Base-by-base conservation (phyloP, 352 stramenopile species). In the Pythium oligandrum region DNA sequence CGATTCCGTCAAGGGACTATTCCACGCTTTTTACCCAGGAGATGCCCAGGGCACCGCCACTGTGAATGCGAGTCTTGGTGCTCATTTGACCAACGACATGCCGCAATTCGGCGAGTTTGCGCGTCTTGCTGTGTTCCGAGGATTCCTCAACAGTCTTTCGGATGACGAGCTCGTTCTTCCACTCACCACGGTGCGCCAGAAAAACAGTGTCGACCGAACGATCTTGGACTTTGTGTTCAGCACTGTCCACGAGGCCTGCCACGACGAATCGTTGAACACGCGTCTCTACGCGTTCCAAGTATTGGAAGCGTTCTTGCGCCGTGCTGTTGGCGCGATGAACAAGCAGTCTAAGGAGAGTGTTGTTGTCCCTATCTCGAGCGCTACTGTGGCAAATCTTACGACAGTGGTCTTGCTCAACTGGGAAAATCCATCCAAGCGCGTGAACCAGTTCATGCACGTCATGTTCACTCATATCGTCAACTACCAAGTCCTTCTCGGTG, bases 371-470 rank as follows among this genome's bases (percentile, higher is more conserved):
- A 55, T 62, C 40, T 30, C 49, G 2, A 35, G 36, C 38, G 33
- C 42, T 12, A 89, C 79, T 9, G 49, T 90, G 32, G 64, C 64
- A 0, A 70, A 54, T 31, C 51, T 93, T 31, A 86, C 81, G 12
- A 68, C 70, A 44, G 61, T 74, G 1, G 62, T 93, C 11, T 40
- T 93, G 45, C 63, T 90, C 44, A 90, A 93, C 64, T 93, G 83
- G 83, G 83, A 91, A 45, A 82, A 93, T 50, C 80, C 78, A 38
- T 86, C 80, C 12, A 93, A 91, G 66, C 83, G 83, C 32, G 79
- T 93, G 45, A 91, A 93, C 49, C 83, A 93, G 65, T 91, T 91
- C 38, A 91, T 93, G 83, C 68, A 80, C 52, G 57, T 64, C n/a
- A 78, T 93, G 53, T 93, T 93, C 50, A 69, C 68, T 6, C 78